Conservation (phyloP, 805 yeast species). For the Metschnikowia drakensbergensis region DNA sequence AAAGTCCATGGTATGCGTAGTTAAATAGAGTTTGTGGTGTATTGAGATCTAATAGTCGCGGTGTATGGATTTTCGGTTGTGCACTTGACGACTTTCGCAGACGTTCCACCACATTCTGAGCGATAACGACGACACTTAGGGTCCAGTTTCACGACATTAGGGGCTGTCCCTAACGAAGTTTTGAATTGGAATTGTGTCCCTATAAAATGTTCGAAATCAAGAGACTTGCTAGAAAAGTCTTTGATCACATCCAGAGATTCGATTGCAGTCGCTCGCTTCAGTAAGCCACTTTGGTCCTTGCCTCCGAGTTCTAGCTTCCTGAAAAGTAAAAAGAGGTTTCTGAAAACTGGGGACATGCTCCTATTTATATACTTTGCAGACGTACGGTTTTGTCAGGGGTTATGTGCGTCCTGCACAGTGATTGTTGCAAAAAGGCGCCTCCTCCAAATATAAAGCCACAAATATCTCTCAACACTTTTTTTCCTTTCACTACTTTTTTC, state of each 20-base stretch:
- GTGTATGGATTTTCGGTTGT: neutral
- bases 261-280: no score
- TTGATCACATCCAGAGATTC: no score
- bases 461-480: neutral
- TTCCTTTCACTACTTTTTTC: neutral
- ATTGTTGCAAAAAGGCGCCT: neutral
- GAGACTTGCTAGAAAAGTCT: no score
- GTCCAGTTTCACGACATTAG: no score
- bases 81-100: slow-evolving; percentile 4
- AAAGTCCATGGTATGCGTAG: slow-evolving; percentile 42
- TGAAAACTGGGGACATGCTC: neutral
- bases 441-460: neutral
- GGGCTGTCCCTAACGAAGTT: no score
- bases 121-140: neutral
- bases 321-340: no score
- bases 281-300: no score
- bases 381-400: neutral
- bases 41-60: neutral
- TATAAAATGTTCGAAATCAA: no score
- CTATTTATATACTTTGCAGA: neutral
- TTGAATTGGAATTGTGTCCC: no score
- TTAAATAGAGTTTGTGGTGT: neutral
- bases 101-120: slow-evolving; percentile 3
- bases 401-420: neutral
- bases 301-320: no score